These are phyloP conservation scores for Camillea tinctor DNA, from an alignment of 2,329 filamentous ascomycete genomes.

Conservation along the genomic window DNA sequence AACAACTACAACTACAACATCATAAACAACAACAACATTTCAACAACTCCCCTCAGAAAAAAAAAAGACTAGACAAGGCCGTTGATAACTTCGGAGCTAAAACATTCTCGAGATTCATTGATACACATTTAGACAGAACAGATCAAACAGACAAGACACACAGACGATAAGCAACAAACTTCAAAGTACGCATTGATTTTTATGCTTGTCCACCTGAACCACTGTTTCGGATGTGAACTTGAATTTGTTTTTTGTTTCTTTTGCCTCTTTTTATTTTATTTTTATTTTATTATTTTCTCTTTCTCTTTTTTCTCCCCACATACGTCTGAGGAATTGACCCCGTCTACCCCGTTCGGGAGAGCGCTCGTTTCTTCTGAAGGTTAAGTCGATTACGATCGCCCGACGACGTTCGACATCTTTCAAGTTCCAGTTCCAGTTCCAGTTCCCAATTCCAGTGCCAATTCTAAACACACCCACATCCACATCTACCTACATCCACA, in stretches of 20 bases:
- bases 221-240: slow-evolving; percentile 26
- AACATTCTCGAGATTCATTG: slow-evolving; percentile 8
- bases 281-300: too few species aligned
- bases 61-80: too few species aligned
- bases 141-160: too few species aligned
- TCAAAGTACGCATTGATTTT: slow-evolving; percentile 15
- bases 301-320: slow-evolving; percentile 11
- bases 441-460: too few species aligned
- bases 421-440: neutral
- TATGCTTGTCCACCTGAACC: slow-evolving; percentile 8
- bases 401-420: neutral
- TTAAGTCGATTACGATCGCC: neutral
- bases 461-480: too few species aligned
- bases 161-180: neutral
- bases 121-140: too few species aligned
- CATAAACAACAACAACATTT: neutral
- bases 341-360: neutral
- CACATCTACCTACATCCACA: too few species aligned
- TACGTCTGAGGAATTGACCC: slow-evolving; percentile 8
- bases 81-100: neutral
- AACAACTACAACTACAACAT: neutral
- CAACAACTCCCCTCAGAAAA: neutral
- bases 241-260: slow-evolving; percentile 21
- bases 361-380: slow-evolving; percentile 2
- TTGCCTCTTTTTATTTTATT: slow-evolving; percentile 4